Conservation (phyloP, 2,329 filamentous ascomycete genomes). For the Elsinoe ampelina region DNA sequence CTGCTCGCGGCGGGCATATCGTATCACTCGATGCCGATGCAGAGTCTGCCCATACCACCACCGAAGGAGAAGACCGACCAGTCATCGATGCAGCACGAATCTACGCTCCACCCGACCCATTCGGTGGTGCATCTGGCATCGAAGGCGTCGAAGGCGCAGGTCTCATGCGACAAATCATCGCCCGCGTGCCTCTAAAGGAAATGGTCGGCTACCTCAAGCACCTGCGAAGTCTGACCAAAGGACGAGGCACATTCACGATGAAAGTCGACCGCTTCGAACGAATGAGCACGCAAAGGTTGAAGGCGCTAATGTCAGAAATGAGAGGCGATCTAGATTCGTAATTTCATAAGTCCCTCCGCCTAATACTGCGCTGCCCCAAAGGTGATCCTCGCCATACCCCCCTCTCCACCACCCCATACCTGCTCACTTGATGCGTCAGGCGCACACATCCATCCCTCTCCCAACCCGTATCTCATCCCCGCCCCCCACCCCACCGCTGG, state of each 20-base stretch:
- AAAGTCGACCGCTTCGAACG: slow-evolving; percentile 61
- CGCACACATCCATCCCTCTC: neutral
- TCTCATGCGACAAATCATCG: slow-evolving; percentile 54
- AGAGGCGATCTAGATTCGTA: slow-evolving; percentile 19
- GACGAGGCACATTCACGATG: slow-evolving; percentile 71
- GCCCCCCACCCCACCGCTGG: neutral
- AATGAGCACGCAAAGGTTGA: slow-evolving; percentile 53
- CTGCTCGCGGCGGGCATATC: slow-evolving; percentile 63
- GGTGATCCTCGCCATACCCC: neutral
- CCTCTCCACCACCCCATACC: neutral
- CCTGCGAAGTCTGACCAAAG: slow-evolving; percentile 77
- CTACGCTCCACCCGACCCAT: slow-evolving; percentile 84
- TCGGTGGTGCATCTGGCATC: slow-evolving; percentile 35
- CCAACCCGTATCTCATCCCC: neutral
- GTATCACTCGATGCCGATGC: slow-evolving; percentile 56
- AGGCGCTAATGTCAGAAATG: slow-evolving; percentile 40
- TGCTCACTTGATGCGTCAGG: neutral
- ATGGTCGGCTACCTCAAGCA: slow-evolving; percentile 94
- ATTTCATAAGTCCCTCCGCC: neutral
- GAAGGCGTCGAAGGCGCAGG: slow-evolving; percentile 21
- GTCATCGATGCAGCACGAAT: slow-evolving; percentile 63
- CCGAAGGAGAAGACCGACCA: slow-evolving; percentile 24
- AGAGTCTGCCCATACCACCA: slow-evolving; percentile 13
- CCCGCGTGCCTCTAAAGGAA: slow-evolving; percentile 85
- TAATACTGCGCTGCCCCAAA: neutral